phyloP scores from a whole-genome alignment of 805 yeast species.

The Metschnikowia matae region DNA sequence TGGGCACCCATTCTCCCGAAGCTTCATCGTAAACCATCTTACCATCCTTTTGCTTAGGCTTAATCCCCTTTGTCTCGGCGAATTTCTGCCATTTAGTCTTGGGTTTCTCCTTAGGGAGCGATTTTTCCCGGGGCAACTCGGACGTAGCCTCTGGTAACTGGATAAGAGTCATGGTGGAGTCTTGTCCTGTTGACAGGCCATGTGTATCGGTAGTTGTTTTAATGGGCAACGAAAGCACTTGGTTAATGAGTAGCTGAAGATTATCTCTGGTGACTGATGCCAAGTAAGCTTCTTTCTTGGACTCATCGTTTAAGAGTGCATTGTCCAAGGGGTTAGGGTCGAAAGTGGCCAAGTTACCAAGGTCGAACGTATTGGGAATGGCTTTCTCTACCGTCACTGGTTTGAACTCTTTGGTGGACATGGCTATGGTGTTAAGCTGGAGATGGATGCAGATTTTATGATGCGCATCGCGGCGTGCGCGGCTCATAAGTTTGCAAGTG shows the following conservation, averaged over 20 bases:
- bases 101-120: constrained; percentile 88
- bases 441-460: constrained; percentile 1
- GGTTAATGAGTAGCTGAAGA: constrained; percentile 86
- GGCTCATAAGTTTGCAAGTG: not conserved
- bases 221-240: constrained; percentile 83
- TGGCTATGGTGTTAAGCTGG: constrained; percentile 1
- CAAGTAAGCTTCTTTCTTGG: constrained; percentile 59
- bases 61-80: constrained; percentile 93
- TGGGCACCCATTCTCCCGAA: constrained; percentile 91
- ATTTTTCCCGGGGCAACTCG: constrained; percentile 88
- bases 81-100: constrained; percentile 96
- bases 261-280: constrained; percentile 78
- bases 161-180: constrained; percentile 75
- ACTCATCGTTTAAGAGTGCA: constrained; percentile 49
- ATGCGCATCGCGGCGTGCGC: constrained; percentile 18
- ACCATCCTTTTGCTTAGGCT: constrained; percentile 84
- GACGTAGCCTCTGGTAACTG: constrained; percentile 81
- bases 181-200: constrained; percentile 55
- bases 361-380: constrained; percentile 83
- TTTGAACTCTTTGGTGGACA: constrained; percentile 35
- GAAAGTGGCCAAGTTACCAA: constrained; percentile 87
- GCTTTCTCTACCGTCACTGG: constrained; percentile 88
- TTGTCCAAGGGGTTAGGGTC: constrained; percentile 84
- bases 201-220: constrained; percentile 78
- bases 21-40: constrained; percentile 88